Evolutionary conservation across 495 filamentous ascomycete species (phyloP).

Genomic region (Lepidopterella palustris): DNA sequence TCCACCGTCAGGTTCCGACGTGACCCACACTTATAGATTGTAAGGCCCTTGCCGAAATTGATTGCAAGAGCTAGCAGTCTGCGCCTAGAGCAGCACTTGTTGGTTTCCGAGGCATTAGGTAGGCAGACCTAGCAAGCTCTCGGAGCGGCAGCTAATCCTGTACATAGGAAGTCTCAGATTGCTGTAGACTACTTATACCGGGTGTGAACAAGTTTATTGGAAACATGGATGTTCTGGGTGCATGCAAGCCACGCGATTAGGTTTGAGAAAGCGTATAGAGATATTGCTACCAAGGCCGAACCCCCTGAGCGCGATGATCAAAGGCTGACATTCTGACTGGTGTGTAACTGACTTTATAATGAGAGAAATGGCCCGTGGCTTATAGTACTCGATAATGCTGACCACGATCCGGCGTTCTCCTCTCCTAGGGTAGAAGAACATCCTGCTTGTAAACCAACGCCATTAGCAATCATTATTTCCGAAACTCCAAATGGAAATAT

Average conservation of each 20-base stretch:
- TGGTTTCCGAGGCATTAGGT: no score
- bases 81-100: no score
- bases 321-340: background rate
- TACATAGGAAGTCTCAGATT: constrained; percentile 52
- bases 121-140: no score
- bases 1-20: no score
- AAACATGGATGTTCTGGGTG: constrained; percentile 28
- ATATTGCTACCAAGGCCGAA: constrained; percentile 17
- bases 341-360: background rate
- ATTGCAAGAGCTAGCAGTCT: no score
- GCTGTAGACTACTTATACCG: constrained; percentile 46
- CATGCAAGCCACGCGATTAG: constrained; percentile 24
- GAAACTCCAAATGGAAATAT: background rate
- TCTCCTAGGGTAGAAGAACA: background rate
- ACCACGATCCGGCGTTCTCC: background rate
- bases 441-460: no score
- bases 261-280: constrained; percentile 23
- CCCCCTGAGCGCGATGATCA: background rate
- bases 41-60: no score
- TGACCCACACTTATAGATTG: no score
- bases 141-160: no score
- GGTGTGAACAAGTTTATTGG: constrained; percentile 22
- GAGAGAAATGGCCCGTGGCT: background rate
- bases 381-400: background rate
- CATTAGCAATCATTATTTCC: background rate